Base-by-base conservation (phyloP, 495 filamentous ascomycete genomes). In the Evernia prunastri region DNA sequence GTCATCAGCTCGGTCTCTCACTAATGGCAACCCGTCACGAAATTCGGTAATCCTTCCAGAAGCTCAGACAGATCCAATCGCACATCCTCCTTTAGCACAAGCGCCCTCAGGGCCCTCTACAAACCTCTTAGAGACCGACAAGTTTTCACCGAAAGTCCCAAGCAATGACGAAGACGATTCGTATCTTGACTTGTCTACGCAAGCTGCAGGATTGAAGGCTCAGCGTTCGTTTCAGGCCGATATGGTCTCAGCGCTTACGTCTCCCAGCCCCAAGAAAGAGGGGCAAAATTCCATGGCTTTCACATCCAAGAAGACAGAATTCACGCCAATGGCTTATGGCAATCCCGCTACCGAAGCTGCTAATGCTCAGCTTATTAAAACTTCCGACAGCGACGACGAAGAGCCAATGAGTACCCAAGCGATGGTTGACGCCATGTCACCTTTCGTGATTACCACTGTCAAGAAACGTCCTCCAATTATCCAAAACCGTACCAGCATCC, bases 181-280 rank as follows among this genome's bases (percentile, higher is more conserved):
- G 4, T 79, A 79, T 36, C 66, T 71, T 4, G 73, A 78, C 31
- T 70, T 81, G 27, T 81, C 80, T 1, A 83, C 80, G 1, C 80
- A 82, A 49, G 79, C 78, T 42, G 80, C 80, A 17, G 66, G 81
- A n/a, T 56, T 75, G 8, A 74, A 76, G 59, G 80, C 80, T 17
- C 79, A 80, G 60, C 74, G 70, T 31, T 79, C 76, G 0, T 81
- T 82, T 51, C 77, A 81, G 45, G 72, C 80, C 35, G 77, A 80
- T 35, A 57, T 81, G 18, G 68, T 63, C 20, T 65, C 62, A 10
- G 54, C 64, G 15, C 23, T 66, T 13, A 63, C 65, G 23, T 17
- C 42, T 29, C 39, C 40, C 25, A 15, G 31, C 35, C 40, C 8
- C 12, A 56, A 54, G 18, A 23, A 42, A 63, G 51, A 18, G 17